phyloP scores from a whole-genome alignment of 306 rosid genomes.

The Abrus pulchellus region DNA sequence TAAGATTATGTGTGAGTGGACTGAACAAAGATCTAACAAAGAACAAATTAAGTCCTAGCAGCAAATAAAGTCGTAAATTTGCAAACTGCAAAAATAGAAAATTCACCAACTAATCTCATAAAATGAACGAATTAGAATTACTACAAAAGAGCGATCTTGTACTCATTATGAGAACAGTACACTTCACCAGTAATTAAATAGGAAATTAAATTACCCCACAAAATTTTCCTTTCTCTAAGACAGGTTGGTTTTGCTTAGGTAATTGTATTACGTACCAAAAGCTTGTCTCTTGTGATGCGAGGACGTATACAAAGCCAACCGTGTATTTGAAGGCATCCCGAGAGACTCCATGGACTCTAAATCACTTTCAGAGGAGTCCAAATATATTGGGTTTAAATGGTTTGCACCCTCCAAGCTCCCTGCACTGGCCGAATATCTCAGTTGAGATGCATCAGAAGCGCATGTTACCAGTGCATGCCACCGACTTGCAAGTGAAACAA shows the following conservation, averaged over 20 bases:
- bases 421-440: conserved; percentile 11
- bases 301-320: not conserved
- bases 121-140: too few species aligned
- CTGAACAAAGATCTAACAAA: not conserved
- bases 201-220: too few species aligned
- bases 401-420: conserved; percentile 14
- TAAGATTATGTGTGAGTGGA: not conserved
- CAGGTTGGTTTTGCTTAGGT: too few species aligned
- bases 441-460: not conserved
- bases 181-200: too few species aligned
- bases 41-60: too few species aligned
- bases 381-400: not conserved
- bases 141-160: too few species aligned
- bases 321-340: not conserved
- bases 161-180: too few species aligned
- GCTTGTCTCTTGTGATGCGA: conserved; percentile 6
- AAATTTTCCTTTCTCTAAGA: too few species aligned
- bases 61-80: too few species aligned
- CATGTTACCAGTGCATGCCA: conserved; percentile 12
- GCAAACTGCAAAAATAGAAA: too few species aligned
- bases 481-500: conserved; percentile 21
- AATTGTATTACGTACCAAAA: not conserved
- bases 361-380: not conserved
- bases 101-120: too few species aligned
- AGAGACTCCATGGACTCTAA: not conserved